A percentile compares a stretch with the other conserved stretches of the same genome.
Conservation (phyloP, 2,329 filamentous ascomycete species). For the Fusarium sp. region DNA sequence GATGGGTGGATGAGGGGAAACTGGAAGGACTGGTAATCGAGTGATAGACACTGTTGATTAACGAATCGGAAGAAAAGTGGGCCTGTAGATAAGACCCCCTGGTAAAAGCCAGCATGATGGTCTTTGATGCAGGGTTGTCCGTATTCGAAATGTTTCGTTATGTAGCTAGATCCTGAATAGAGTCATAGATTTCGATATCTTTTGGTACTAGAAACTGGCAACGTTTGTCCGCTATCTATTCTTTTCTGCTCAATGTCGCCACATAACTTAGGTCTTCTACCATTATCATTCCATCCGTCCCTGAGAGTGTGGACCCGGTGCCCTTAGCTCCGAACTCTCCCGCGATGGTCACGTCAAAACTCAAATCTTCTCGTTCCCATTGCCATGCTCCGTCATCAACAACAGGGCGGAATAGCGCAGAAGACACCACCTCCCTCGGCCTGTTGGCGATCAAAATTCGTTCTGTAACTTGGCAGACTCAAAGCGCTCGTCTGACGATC, state of each 20-base stretch:
- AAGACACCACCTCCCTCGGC: too few relatives aligned
- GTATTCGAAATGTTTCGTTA: neutral
- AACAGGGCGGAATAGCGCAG: too few relatives aligned
- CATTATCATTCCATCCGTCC: too few relatives aligned
- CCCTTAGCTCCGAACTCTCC: neutral
- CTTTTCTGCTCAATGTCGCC: neutral
- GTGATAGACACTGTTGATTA: neutral
- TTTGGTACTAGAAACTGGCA: neutral
- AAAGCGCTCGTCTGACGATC: neutral
- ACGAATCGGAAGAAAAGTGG: neutral
- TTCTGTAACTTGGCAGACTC: neutral
- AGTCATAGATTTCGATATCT: neutral
- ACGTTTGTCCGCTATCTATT: neutral
- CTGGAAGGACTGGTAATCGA: neutral
- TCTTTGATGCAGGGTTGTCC: neutral
- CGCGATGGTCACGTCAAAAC: neutral
- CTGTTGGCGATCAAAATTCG: too few relatives aligned
- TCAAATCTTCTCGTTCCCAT: neutral
- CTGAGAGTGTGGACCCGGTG: neutral
- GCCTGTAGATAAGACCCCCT: neutral
- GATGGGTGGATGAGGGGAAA: neutral
- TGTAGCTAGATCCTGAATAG: neutral
- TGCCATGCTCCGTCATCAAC: neutral
- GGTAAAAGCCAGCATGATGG: neutral
- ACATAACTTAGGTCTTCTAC: too few relatives aligned